These are phyloP conservation scores for Nemania bipapillata DNA, from an alignment of 2,329 filamentous ascomycete species.

Conservation along the genomic window DNA sequence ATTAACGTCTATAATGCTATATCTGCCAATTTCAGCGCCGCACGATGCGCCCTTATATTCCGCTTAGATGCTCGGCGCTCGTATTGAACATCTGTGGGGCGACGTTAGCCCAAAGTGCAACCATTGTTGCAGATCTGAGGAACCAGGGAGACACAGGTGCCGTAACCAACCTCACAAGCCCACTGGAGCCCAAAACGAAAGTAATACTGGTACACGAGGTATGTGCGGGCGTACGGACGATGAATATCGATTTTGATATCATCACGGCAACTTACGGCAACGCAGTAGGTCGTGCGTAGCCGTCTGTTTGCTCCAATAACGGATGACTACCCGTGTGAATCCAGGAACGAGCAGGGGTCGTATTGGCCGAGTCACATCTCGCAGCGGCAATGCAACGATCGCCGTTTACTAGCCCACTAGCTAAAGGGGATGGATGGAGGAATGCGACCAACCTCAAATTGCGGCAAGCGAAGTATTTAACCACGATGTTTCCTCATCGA, in stretches of 20 bases:
- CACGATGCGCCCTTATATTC: conserved; percentile 14
- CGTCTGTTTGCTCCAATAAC: conserved; percentile 40
- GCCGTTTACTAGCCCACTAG: conserved; percentile 26
- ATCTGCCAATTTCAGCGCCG: conserved; percentile 5
- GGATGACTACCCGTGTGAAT: conserved; percentile 36
- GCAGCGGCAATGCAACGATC: conserved; percentile 42
- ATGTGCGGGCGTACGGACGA: conserved; percentile 20
- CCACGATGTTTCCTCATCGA: conserved; percentile 1
- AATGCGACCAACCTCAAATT: conserved; percentile 29
- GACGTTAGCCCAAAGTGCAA: conserved; percentile 14
- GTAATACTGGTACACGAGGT: conserved; percentile 27
- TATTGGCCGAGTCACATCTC: conserved; percentile 37
- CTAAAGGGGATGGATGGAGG: conserved; percentile 27
- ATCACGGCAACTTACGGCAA: conserved; percentile 35
- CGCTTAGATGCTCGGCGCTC: conserved; percentile 3
- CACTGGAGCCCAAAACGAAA: conserved; percentile 11
- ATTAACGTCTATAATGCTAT: background rate
- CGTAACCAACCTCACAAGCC: conserved; percentile 1
- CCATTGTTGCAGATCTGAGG: conserved; percentile 19
- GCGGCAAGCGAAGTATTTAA: conserved; percentile 23
- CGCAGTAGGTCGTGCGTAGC: conserved; percentile 31
- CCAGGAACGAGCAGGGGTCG: conserved; percentile 41
- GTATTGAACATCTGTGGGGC: conserved; percentile 30
- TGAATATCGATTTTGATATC: conserved; percentile 24
- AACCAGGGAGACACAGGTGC: background rate